Evolutionary conservation across 2,329 filamentous ascomycete genomes (phyloP), one percentile per base, ranked within the genome.

Genomic region (Cercospora janseana): DNA sequence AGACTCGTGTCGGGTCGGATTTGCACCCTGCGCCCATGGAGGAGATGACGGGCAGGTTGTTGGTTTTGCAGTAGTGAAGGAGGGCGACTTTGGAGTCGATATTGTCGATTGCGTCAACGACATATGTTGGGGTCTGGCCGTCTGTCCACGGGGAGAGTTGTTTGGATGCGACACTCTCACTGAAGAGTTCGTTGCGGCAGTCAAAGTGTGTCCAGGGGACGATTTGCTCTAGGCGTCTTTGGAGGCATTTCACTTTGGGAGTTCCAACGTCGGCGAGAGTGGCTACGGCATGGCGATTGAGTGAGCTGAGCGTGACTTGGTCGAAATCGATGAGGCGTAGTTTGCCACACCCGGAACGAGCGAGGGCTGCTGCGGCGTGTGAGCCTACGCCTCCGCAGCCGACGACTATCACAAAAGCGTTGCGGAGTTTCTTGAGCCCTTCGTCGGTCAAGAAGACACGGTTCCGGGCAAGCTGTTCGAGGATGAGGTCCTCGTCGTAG

Each of bases 61-160:
- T 79, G 54, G 83, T 80, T 66, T 91, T 79, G 71, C 93, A 98
- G 72, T 94, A 95, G 63, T 89, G 84, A 31, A 98, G 76, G 47
- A 98, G 74, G 13, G 85, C 86, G 3, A 98, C 92, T 73, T 98
- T 98, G 46, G 89, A 95, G 44, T 95, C 88, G 56, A 98, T 97
- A 66, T 98, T 97, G 70, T 98, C 93, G 59, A 98, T 98, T 16
- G 92, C 94, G 70, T 98, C 93, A 27, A 98, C 82, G n/a, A 98
- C 83, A 64, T 85, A 98, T 62, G 92, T 86, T 1, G 91, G 90
- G 61, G 78, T 78, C 65, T 79, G 80, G 4, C 70, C 75, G 32
- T 72, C 73, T 16, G 74, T 70, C 83, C 88, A 90, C 0, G 81
- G 75, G 0, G 74, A 81, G 32, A 98, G 74, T 55, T 96, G 74